Percentiles rank a stretch among this genome's conserved stretches.
These are phyloP conservation scores for Erysimum pusillum DNA, from an alignment of 441 rosid genomes.

Conservation along the genomic window DNA sequence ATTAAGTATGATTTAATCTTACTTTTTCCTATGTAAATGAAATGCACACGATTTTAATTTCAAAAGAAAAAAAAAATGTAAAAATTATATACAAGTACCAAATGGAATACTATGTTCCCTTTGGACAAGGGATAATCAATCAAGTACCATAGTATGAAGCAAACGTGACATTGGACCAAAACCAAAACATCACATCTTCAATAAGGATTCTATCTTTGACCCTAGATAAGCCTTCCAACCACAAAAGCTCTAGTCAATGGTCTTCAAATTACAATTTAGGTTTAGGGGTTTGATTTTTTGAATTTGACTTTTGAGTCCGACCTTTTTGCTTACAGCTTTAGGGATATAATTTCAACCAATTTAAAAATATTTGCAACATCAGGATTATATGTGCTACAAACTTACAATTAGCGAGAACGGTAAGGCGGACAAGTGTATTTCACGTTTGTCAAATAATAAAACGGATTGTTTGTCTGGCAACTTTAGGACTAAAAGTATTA, in stretches of 20 bases:
- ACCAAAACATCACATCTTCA: slow-evolving; percentile 61
- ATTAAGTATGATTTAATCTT: slow-evolving; percentile 4
- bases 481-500: too few species aligned
- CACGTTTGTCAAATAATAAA: not conserved
- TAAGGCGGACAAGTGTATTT: not conserved
- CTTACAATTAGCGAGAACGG: not conserved
- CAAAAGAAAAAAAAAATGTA: slow-evolving; percentile 5
- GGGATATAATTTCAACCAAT: not conserved
- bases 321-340: slow-evolving; percentile 12
- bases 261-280: slow-evolving; percentile 34
- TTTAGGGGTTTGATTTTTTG: slow-evolving; percentile 13
- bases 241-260: slow-evolving; percentile 43
- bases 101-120: slow-evolving; percentile 34
- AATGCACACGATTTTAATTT: slow-evolving; percentile 13
- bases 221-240: slow-evolving; percentile 36
- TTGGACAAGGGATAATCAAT: slow-evolving; percentile 45
- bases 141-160: slow-evolving; percentile 64
- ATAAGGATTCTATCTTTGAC: slow-evolving; percentile 40
- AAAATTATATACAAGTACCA: not conserved
- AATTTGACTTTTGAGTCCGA: slow-evolving; percentile 33
- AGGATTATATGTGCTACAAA: not conserved
- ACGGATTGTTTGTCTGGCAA: not conserved
- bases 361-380: not conserved
- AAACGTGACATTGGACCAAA: slow-evolving; percentile 74
- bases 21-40: slow-evolving; percentile 6